phyloP scores from a whole-genome alignment of 1,284 basidiomycete species.

The Termitomyces sp. region DNA sequence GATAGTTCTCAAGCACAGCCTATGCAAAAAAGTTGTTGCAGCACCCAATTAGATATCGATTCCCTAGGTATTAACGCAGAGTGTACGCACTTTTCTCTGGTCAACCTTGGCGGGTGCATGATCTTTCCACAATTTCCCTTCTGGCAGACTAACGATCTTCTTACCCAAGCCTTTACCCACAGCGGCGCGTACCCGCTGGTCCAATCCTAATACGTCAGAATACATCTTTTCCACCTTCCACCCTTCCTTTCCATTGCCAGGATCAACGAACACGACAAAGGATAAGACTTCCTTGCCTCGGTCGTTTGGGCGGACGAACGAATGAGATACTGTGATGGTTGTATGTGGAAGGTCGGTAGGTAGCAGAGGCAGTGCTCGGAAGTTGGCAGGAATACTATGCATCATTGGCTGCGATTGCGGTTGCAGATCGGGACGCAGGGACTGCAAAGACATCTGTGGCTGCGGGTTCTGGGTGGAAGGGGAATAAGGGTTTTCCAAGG shows the following conservation, averaged over 20 bases:
- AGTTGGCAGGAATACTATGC: constrained; percentile 26
- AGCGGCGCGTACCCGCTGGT: constrained; percentile 60
- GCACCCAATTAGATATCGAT: constrained; percentile 8
- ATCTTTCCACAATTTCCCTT: constrained; percentile 93
- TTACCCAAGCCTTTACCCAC: constrained; percentile 71
- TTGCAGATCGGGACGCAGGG: constrained; percentile 18
- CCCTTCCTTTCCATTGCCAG: constrained; percentile 58
- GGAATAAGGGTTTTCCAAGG: constrained; percentile 18
- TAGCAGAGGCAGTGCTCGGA: constrained; percentile 69
- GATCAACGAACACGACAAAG: constrained; percentile 70
- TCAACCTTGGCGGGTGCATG: constrained; percentile 96
- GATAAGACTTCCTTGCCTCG: constrained; percentile 83
- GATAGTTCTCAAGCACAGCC: constrained; percentile 81
- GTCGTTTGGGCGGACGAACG: constrained; percentile 80
- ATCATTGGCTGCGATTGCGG: constrained; percentile 16
- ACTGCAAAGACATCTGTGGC: constrained; percentile 17
- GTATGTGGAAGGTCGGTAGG: constrained; percentile 64
- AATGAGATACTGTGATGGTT: constrained; percentile 58
- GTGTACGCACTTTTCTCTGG: constrained; percentile 74
- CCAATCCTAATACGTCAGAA: constrained; percentile 84
- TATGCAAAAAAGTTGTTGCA: constrained; percentile 26
- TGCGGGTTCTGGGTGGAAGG: constrained; percentile 20
- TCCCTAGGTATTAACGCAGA: neutral
- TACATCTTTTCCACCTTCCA: constrained; percentile 97
- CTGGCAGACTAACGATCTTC: constrained; percentile 80